These are phyloP conservation scores for Benincasa hispida DNA, from an alignment of 306 rosid species.

Conservation along the genomic window DNA sequence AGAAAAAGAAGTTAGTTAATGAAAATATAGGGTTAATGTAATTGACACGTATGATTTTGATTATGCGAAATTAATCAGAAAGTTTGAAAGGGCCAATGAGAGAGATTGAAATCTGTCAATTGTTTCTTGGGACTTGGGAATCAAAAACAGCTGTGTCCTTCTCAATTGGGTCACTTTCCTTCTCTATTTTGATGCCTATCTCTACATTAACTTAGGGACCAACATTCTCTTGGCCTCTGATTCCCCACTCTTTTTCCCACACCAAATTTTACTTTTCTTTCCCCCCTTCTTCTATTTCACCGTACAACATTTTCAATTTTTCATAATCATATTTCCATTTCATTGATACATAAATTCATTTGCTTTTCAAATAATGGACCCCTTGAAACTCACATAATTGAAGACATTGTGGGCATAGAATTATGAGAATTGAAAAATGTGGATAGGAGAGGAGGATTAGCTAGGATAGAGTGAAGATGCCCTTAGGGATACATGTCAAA, in stretches of 20 bases:
- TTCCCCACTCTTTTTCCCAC: constrained; percentile 11
- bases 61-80: neutral
- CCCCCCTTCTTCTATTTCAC: neutral
- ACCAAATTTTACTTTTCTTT: constrained; percentile 2
- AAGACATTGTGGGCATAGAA: neutral
- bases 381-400: neutral
- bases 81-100: neutral
- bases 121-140: constrained; percentile 27
- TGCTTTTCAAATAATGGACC: neutral
- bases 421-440: neutral
- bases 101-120: constrained; percentile 11
- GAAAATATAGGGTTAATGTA: neutral
- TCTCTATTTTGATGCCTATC: constrained; percentile 18
- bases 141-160: constrained; percentile 35
- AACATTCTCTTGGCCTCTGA: constrained; percentile 48
- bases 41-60: neutral
- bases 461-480: no score
- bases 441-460: neutral
- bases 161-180: constrained; percentile 49
- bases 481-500: neutral
- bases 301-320: neutral
- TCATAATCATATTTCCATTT: neutral
- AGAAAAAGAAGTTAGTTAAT: neutral
- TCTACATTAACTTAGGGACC: constrained; percentile 41
- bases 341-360: no score